phyloP scores from a whole-genome alignment of 2,329 filamentous ascomycete species.

The Penicillium sp. region DNA sequence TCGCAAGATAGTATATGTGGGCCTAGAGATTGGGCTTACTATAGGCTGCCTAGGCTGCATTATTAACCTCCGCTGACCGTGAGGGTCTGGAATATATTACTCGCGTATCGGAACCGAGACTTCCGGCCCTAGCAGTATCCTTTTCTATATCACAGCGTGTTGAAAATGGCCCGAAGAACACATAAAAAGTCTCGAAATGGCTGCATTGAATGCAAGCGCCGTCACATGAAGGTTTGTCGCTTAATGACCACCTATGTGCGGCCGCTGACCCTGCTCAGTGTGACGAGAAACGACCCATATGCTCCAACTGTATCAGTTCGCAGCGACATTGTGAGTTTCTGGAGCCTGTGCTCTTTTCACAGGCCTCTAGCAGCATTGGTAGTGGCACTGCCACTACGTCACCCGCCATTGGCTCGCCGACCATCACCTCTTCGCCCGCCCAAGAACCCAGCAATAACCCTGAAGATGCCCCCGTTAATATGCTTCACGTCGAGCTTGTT shows the following conservation, averaged over 20 bases:
- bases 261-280: conserved; percentile 24
- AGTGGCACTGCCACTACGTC: neutral
- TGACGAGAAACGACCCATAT: conserved; percentile 34
- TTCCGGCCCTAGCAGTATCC: neutral
- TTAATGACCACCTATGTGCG: neutral
- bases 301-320: conserved; percentile 32
- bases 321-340: conserved; percentile 21
- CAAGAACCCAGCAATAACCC: neutral
- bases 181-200: conserved; percentile 40
- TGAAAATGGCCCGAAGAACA: conserved; percentile 21
- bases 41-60: neutral
- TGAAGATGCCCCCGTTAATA: conserved; percentile 22
- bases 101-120: neutral
- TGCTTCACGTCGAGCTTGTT: conserved; percentile 33
- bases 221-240: conserved; percentile 37
- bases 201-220: conserved; percentile 38
- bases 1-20: neutral
- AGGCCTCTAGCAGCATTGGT: neutral
- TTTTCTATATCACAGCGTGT: neutral
- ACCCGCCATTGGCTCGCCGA: neutral
- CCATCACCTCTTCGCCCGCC: neutral
- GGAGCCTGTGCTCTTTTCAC: neutral
- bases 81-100: neutral
- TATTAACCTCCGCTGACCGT: neutral
- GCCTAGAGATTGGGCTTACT: neutral